These are phyloP conservation scores for Centella asiatica DNA, from an alignment of 129 eudicot species.

Conservation along the genomic window DNA sequence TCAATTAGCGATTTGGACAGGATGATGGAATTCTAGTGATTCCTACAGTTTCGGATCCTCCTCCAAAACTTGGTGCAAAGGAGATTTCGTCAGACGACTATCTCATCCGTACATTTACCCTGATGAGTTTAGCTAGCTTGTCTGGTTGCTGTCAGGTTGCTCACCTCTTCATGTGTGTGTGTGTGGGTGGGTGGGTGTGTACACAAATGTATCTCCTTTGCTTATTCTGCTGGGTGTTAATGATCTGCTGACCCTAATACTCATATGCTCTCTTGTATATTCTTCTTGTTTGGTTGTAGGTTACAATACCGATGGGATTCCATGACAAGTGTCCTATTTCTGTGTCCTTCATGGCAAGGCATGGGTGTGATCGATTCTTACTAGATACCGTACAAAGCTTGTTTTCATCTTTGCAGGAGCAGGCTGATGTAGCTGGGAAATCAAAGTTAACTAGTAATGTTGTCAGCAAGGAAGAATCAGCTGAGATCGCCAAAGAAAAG, in stretches of 20 bases:
- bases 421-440: conserved; percentile 44
- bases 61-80: conserved; percentile 72
- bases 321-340: conserved; percentile 74
- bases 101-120: conserved; percentile 36
- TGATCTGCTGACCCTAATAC: neutral
- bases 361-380: conserved; percentile 86
- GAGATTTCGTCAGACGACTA: conserved; percentile 60
- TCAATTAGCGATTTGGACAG: conserved; percentile 30
- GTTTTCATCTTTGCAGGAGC: conserved; percentile 50
- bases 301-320: conserved; percentile 58
- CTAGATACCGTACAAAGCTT: conserved; percentile 56
- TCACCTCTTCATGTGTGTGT: conserved; percentile 17
- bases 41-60: conserved; percentile 58
- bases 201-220: no score
- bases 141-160: conserved; percentile 97
- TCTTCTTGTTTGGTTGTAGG: conserved; percentile 30
- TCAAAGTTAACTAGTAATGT: conserved; percentile 38
- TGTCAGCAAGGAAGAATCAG: conserved; percentile 57
- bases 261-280: neutral
- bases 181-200: no score
- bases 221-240: neutral
- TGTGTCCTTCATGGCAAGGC: conserved; percentile 68
- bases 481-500: conserved; percentile 93
- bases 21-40: conserved; percentile 84
- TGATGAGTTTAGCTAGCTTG: conserved; percentile 69